phyloP scores from a whole-genome alignment of 2,329 filamentous ascomycete species.

The Colletotrichum sansevieriae region DNA sequence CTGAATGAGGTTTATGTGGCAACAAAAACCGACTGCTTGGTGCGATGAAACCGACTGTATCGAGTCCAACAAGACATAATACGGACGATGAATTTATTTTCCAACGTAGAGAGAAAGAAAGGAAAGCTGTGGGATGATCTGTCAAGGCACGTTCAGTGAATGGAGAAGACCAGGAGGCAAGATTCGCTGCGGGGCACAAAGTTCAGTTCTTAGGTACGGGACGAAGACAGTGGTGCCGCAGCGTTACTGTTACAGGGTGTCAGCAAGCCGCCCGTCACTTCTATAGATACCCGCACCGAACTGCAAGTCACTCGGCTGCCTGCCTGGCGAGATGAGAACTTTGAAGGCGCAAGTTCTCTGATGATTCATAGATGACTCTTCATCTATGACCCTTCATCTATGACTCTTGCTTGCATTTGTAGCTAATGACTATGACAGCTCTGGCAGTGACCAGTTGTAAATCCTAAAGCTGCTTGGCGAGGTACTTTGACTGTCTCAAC shows the following conservation, averaged over 20 bases:
- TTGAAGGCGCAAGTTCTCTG: too few species aligned
- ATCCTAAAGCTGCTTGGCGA: background rate
- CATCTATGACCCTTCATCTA: too few species aligned
- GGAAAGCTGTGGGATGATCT: background rate
- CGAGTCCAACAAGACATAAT: slow-evolving; percentile 35
- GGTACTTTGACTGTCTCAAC: background rate
- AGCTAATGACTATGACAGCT: too few species aligned
- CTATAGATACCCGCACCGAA: too few species aligned
- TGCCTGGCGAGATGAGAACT: too few species aligned
- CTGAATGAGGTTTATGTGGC: slow-evolving; percentile 21
- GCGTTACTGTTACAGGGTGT: too few species aligned
- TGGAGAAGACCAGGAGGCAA: slow-evolving; percentile 3
- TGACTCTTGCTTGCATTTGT: too few species aligned
- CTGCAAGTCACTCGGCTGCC: too few species aligned
- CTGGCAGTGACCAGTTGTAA: too few species aligned
- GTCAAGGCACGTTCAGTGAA: slow-evolving; percentile 1
- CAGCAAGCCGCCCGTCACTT: too few species aligned
- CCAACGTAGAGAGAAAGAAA: background rate
- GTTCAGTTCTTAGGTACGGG: background rate
- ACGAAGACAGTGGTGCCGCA: slow-evolving; percentile 12
- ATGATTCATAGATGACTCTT: too few species aligned
- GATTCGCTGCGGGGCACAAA: slow-evolving; percentile 37
- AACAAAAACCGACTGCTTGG: slow-evolving; percentile 25
- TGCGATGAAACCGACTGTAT: slow-evolving; percentile 7
- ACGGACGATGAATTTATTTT: slow-evolving; percentile 15